Base-by-base conservation (phyloP, 2,329 filamentous ascomycete species). In the Diaporthe australafricana region DNA sequence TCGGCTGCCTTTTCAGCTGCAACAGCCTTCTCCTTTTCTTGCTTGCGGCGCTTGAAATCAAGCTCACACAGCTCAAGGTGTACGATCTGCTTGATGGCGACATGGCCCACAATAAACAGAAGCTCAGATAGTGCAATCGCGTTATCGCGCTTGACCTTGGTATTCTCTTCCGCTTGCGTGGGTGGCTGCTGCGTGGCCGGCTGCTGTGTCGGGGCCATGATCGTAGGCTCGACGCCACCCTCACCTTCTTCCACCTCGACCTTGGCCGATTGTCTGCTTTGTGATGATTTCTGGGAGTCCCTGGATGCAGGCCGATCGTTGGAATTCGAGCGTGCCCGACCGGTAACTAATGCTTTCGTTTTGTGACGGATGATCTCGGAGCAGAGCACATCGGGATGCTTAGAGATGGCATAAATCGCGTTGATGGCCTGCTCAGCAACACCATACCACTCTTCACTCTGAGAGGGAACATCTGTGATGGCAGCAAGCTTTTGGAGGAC, bases 1-100 rank as follows among this genome's bases (percentile, higher is more conserved):
- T 79, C 79, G 11, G 85, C 84, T 1, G 81, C 81, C 75, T 87
- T 86, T 70, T 83, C 75, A 0, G 84, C 82, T 2, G 85, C 79
- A n/a, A 84, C 78, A 17, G 83, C 87, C 84, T 94, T 95, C 79
- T 96, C 94, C 77, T 95, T 94, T 73, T 96, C 94, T 50, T 94
- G 92, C 86, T 99, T 99, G 75, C 96, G 90, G 68, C 96, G 93
- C 86, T 99, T 99, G 83, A 99, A 99, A 81, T 99, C 96, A 63
- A 96, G 90, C 80, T 99, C 96, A 80, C 95, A 98, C n/a, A 98
- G 87, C 78, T 99, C 96, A 14, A 99, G 89, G 80, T 99, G 96
- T 0, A 99, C 97, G 77, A 99, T 99, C 80, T 99, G 97, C 84
- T 99, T 99, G 80, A 99, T 96, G 17, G 96, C 96, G 60, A 98